Evolutionary conservation across 2,329 filamentous ascomycete species (phyloP), one percentile per base, ranked within the genome.

Genomic region (Mycocentrospora acerina): DNA sequence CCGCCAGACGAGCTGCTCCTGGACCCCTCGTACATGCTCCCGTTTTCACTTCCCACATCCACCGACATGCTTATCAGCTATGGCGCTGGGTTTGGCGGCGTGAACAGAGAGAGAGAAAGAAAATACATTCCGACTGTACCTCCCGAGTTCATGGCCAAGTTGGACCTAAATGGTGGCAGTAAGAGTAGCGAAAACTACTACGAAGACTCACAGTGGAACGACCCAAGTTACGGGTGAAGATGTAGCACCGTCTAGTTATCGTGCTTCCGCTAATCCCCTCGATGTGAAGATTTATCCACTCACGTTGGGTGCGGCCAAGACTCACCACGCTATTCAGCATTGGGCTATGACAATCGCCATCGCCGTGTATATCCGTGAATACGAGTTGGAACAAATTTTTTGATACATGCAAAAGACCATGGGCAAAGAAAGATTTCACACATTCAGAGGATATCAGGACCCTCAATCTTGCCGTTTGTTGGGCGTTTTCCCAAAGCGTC

Each of bases 31-130:
- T 75, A 95, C 43, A 95, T 96, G 79, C 78, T 98, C 17, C 93
- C 93, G 0, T 98, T 98, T 64, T 86, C 86, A n/a, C 75, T 98
- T 18, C 93, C 93, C 2, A 95, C 91, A 2, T 93, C 89, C 40
- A 97, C 90, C 17, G 93, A 98, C 66, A 98, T 98, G 93, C 78
- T 97, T 32, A 82, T 98, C 32, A 91, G 85, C 51, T 98, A 94
- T 59, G 93, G 93, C 1, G 90, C 93, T 10, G 93, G 93, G 0
- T 93, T 97, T 59, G 93, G 93, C 4, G 93, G 93, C 0, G 74
- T 93, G 31, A 95, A 98, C 70, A 80, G 86, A 46, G 93, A 97
- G 69, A 79, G 90, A 40, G 93, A 94, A 67, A 79, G 89, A 51
- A 95, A 95, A 70, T 98, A 98, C 66, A 94, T 95, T 30, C 93